A percentile compares a stretch with the other conserved stretches of the same genome.
Evolutionary conservation across 148 eudicot species (phyloP).

Genomic region (Spergularia bocconei): DNA sequence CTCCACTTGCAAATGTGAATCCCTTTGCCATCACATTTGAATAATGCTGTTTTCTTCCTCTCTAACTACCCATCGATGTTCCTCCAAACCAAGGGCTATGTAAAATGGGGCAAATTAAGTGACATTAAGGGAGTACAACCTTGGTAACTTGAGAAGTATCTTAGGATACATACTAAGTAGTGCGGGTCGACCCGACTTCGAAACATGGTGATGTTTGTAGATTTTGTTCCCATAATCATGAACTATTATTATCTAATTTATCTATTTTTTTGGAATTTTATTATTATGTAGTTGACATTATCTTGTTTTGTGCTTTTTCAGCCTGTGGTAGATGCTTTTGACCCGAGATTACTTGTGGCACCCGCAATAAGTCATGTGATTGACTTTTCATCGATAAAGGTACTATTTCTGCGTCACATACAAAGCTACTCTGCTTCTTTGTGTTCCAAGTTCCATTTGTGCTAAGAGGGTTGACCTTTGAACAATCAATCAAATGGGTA

Average conservation of each 20-base stretch:
- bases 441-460: background rate
- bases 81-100: too few relatives aligned
- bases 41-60: too few relatives aligned
- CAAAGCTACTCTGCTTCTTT: background rate
- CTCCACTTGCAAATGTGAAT: too few relatives aligned
- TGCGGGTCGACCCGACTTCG: too few relatives aligned
- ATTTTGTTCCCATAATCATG: too few relatives aligned
- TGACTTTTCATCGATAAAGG: slow-evolving; percentile 81
- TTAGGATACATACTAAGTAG: background rate
- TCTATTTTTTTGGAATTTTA: background rate
- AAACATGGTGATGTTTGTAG: too few relatives aligned
- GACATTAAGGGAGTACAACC: too few relatives aligned
- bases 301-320: slow-evolving; percentile 32
- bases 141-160: background rate
- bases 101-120: too few relatives aligned
- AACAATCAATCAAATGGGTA: too few relatives aligned
- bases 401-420: slow-evolving; percentile 17
- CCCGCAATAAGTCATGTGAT: slow-evolving; percentile 80
- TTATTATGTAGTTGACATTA: background rate
- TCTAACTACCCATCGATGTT: too few relatives aligned
- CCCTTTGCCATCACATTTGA: too few relatives aligned
- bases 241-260: too few relatives aligned
- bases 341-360: slow-evolving; percentile 92
- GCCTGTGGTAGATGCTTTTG: slow-evolving; percentile 99
- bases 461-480: background rate